Percentiles rank a stretch among this genome's conserved stretches.
Conservation (phyloP, 1,284 basidiomycete species). For the Pascua sp. region DNA sequence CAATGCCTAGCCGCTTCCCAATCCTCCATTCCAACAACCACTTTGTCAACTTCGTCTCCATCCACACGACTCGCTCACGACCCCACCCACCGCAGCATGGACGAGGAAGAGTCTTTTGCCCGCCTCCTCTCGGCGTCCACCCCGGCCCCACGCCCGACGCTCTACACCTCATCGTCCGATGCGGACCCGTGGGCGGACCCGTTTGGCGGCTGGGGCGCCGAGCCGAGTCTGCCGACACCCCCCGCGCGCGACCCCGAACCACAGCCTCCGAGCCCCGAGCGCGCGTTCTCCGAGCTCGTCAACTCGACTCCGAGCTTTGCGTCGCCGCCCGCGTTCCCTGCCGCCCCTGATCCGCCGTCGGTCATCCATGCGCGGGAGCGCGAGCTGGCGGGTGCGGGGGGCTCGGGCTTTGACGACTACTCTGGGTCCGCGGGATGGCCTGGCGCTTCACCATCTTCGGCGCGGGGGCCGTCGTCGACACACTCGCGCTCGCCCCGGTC, state of each 20-base stretch:
- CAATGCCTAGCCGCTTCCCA: neutral
- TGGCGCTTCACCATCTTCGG: too few relatives aligned
- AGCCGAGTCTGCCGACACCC: neutral
- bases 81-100: slow-evolving; percentile 26
- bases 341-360: slow-evolving; percentile 33
- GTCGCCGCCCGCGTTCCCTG: neutral
- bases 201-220: slow-evolving; percentile 32
- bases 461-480: too few relatives aligned
- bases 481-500: neutral
- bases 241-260: neutral
- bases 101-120: slow-evolving; percentile 44
- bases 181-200: slow-evolving; percentile 49
- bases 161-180: slow-evolving; percentile 16
- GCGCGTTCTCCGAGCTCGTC: neutral
- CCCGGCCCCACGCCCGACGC: slow-evolving; percentile 27
- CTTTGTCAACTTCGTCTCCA: too few relatives aligned
- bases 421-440: too few relatives aligned
- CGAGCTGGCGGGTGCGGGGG: slow-evolving; percentile 9
- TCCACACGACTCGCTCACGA: slow-evolving; percentile 5
- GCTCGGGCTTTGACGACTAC: neutral
- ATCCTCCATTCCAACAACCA: neutral
- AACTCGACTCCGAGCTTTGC: neutral
- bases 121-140: slow-evolving; percentile 39
- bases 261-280: neutral
- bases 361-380: slow-evolving; percentile 44